These are phyloP conservation scores for Microbotryomycetes sp. DNA, from an alignment of 1,284 basidiomycete species.

Conservation along the genomic window DNA sequence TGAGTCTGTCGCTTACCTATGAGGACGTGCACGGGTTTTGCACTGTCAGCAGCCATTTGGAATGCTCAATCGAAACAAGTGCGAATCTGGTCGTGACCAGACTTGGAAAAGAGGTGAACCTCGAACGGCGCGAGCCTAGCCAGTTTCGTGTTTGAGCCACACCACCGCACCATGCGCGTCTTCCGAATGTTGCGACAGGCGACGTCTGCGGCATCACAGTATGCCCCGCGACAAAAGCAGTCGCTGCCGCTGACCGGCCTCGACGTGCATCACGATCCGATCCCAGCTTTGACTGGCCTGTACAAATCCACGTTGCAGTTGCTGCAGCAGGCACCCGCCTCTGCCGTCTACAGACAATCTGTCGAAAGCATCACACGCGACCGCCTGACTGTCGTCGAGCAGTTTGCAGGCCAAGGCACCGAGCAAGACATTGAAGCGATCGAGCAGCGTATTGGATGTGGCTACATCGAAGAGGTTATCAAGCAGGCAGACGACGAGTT, in stretches of 20 bases:
- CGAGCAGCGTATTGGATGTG: slow-evolving; percentile 66
- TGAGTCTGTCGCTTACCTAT: background rate
- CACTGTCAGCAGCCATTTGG: background rate
- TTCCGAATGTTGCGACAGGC: background rate
- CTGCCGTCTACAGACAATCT: slow-evolving; percentile 84
- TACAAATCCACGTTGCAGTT: slow-evolving; percentile 72
- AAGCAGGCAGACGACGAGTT: slow-evolving; percentile 79
- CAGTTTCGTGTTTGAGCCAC: too few relatives aligned
- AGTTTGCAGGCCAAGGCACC: slow-evolving; percentile 48
- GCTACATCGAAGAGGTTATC: slow-evolving; percentile 75
- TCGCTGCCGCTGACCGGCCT: slow-evolving; percentile 68
- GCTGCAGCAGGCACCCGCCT: slow-evolving; percentile 63
- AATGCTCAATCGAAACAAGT: too few relatives aligned
- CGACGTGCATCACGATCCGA: slow-evolving; percentile 60
- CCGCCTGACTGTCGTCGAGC: slow-evolving; percentile 66
- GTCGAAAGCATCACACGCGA: slow-evolving; percentile 78
- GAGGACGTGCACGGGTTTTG: background rate
- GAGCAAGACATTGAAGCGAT: slow-evolving; percentile 52
- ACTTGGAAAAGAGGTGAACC: too few relatives aligned
- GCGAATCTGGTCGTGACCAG: too few relatives aligned
- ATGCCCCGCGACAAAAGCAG: slow-evolving; percentile 46
- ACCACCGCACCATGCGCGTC: background rate
- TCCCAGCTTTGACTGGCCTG: slow-evolving; percentile 65
- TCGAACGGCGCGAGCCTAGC: too few relatives aligned
- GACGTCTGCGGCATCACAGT: background rate